A percentile compares a stretch with the other conserved stretches of the same genome.
Conservation (phyloP, 257 asterid species). For the Orobanche coerulescens region DNA sequence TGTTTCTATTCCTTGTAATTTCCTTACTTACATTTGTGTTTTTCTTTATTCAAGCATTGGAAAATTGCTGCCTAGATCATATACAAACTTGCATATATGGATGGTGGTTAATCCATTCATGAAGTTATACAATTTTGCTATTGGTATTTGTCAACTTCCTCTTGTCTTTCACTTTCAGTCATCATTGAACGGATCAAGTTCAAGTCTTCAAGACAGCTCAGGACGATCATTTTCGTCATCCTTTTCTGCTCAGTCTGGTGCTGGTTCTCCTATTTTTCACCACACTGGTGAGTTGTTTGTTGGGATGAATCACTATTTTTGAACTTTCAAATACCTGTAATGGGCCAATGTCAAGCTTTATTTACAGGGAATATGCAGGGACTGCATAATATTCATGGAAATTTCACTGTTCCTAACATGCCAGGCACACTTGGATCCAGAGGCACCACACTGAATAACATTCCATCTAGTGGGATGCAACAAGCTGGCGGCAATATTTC, state of each 20-base stretch:
- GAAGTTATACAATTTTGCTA: background rate
- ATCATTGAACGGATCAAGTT: conserved; percentile 72
- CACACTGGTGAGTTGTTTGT: conserved; percentile 58
- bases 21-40: background rate
- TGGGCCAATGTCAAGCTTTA: conserved; percentile 19
- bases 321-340: conserved; percentile 13
- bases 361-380: conserved; percentile 86
- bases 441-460: conserved; percentile 63
- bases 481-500: conserved; percentile 74
- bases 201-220: conserved; percentile 80
- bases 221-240: conserved; percentile 79
- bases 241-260: conserved; percentile 90
- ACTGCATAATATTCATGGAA: conserved; percentile 82
- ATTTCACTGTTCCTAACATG: conserved; percentile 75
- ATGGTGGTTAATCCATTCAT: conserved; percentile 12
- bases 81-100: conserved; percentile 5
- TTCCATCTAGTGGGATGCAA: conserved; percentile 84
- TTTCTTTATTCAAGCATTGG: background rate
- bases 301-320: conserved; percentile 19
- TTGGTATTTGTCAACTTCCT: conserved; percentile 17
- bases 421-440: conserved; percentile 90
- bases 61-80: background rate
- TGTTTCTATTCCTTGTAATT: background rate
- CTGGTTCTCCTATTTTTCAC: conserved; percentile 81
- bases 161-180: conserved; percentile 51